Base-by-base conservation (phyloP, 2,329 filamentous ascomycete genomes). In the Verticillium alfalfae region DNA sequence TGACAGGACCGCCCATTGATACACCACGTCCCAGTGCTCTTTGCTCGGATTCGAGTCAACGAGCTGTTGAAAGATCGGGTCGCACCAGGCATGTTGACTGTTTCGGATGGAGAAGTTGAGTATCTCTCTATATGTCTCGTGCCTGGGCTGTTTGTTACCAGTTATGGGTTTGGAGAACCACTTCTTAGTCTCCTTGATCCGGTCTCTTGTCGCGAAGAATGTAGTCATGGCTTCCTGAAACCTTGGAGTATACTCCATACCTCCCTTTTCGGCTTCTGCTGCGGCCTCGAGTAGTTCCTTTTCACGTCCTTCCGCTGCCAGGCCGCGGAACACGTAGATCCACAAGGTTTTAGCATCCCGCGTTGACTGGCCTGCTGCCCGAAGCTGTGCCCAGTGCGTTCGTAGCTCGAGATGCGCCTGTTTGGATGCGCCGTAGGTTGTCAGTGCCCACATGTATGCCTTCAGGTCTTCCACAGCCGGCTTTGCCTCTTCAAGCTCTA, bases 1-100 rank as follows among this genome's bases (percentile, higher is more conserved):
- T 10, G 87, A 84, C 8, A 89, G 82, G 13, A 90, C 87, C 36
- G 91, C 88, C 87, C 90, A 93, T 59, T 91, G 85, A 54, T 95
- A 83, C 13, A 92, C 79, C 13, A 88, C 81, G 69, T 95, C 89
- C 87, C 90, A 92, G 26, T 83, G 82, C 37, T 80, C 74, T 65
- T 88, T 86, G 52, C 70, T 71, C 5, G 77, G 81, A 59, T 72
- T 76, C 55, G 70, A 73, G 59, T 82, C 77, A 54, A 82, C 78
- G 9, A 86, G 73, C 22, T 78, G 66, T 61, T 81, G 78, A 63
- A 92, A 86, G 12, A 90, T 76, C 1, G 77, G 71, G 60, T 84
- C 81, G 1, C 86, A 87, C 85, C 89, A 92, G 0, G 84, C 79
- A 55, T 83, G 69, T 60, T 89, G 79, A 31, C 82, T 75, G 60